Conservation (phyloP, 192 early-diverging fungal species). For the Rhizoclosmatium globosum region DNA sequence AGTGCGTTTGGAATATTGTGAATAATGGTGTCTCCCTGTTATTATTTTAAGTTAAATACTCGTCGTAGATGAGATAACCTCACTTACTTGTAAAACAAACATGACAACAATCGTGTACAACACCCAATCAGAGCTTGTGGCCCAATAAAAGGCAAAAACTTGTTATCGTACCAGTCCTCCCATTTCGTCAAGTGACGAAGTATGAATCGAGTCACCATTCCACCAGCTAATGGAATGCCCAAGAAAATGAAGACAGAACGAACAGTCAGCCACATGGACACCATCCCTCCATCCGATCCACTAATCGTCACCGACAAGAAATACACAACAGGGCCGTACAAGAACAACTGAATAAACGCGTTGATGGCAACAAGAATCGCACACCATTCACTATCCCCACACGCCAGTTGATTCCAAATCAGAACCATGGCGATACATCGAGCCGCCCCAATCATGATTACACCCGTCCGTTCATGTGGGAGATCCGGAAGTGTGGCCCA, state of each 20-base stretch:
- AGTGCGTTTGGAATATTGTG: conserved; percentile 66
- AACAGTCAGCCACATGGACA: conserved; percentile 63
- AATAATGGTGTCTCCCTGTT: conserved; percentile 64
- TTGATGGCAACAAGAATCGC: conserved; percentile 77
- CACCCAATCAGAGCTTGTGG: conserved; percentile 66
- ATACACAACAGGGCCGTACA: conserved; percentile 67
- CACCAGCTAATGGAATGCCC: conserved; percentile 70
- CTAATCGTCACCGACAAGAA: conserved; percentile 66
- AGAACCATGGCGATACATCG: conserved; percentile 84
- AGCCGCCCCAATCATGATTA: conserved; percentile 62
- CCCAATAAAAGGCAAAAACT: conserved; percentile 63
- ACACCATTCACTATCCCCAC: conserved; percentile 73
- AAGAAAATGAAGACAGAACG: conserved; percentile 54
- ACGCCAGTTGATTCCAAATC: conserved; percentile 77
- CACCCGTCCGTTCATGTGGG: conserved; percentile 69
- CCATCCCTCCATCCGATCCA: conserved; percentile 15
- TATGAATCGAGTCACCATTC: conserved; percentile 61
- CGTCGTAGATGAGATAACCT: neutral
- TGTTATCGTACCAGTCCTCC: conserved; percentile 61
- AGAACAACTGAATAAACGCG: conserved; percentile 69
- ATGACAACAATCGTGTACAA: conserved; percentile 75
- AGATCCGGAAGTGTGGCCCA: conserved; percentile 74
- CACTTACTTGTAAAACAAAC: conserved; percentile 59
- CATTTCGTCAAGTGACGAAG: conserved; percentile 39
- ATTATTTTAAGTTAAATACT: neutral